Evolutionary conservation across 2,329 filamentous ascomycete genomes (phyloP).

Genomic region (Teratosphaeria zuluensis): DNA sequence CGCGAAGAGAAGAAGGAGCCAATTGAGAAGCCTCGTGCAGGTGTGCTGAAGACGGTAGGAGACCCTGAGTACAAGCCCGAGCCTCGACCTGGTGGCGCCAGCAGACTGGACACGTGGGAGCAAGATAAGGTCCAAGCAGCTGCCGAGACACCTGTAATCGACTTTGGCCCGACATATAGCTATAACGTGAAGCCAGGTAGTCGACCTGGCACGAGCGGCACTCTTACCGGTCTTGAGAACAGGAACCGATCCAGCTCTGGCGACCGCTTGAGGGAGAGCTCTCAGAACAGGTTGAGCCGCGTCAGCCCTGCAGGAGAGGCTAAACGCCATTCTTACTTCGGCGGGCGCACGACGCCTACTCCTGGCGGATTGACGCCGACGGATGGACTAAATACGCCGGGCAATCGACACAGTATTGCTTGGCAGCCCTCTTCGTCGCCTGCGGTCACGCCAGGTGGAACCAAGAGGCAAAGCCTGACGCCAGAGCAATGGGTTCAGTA

Average conservation of each 20-base stretch:
- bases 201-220: conserved; percentile 47
- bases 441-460: conserved; percentile 36
- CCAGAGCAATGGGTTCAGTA: conserved; percentile 79
- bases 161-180: conserved; percentile 78
- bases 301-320: conserved; percentile 14
- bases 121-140: conserved; percentile 27
- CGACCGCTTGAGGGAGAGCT: conserved; percentile 17
- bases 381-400: conserved; percentile 28
- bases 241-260: conserved; percentile 16
- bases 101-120: conserved; percentile 23
- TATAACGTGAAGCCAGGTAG: conserved; percentile 42
- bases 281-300: conserved; percentile 4
- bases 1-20: conserved; percentile 37
- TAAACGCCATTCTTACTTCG: conserved; percentile 27
- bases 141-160: conserved; percentile 59
- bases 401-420: conserved; percentile 54
- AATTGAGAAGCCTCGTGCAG: conserved; percentile 61
- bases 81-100: conserved; percentile 25
- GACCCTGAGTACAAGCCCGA: conserved; percentile 35
- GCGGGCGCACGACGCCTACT: conserved; percentile 14
- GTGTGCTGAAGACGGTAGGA: conserved; percentile 71
- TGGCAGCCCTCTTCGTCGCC: conserved; percentile 65
- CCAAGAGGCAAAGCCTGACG: conserved; percentile 50
- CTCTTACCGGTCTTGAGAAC: conserved; percentile 29
- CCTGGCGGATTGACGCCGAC: conserved; percentile 13